A percentile compares a stretch with the other conserved stretches of the same genome.
These are phyloP conservation scores for Cicer pinnatifidum DNA, from an alignment of 306 rosid genomes.

Conservation along the genomic window DNA sequence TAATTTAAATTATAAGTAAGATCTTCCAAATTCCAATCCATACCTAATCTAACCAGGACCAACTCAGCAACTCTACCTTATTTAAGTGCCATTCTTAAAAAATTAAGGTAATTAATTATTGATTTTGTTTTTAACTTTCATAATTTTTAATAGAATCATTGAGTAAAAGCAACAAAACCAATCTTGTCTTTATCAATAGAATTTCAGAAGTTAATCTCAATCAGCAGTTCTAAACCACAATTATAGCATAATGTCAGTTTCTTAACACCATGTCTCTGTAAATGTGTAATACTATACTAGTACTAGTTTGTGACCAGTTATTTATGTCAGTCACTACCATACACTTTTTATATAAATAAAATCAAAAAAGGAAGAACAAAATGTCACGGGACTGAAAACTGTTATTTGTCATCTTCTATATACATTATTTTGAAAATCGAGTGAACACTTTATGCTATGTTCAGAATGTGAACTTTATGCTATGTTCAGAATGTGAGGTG, in stretches of 20 bases:
- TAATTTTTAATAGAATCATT: neutral
- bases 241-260: neutral
- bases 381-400: constrained; percentile 74
- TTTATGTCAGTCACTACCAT: constrained; percentile 33
- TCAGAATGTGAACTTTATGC: no score
- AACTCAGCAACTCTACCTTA: neutral
- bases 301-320: constrained; percentile 9
- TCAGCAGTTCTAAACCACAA: constrained; percentile 29
- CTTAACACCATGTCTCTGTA: neutral
- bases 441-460: no score
- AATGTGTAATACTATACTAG: neutral
- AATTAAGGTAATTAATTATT: constrained; percentile 28
- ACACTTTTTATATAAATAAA: constrained; percentile 30
- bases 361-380: constrained; percentile 42
- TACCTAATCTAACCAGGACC: neutral
- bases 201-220: constrained; percentile 44
- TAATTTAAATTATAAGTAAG: neutral
- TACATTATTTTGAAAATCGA: constrained; percentile 18
- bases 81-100: constrained; percentile 30
- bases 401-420: constrained; percentile 60
- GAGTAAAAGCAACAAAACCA: constrained; percentile 21
- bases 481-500: no score
- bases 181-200: constrained; percentile 34
- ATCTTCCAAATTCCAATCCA: neutral
- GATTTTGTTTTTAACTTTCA: constrained; percentile 13